Evolutionary conservation across 805 yeast genomes (phyloP).

Genomic region (Metschnikowia hibisci): DNA sequence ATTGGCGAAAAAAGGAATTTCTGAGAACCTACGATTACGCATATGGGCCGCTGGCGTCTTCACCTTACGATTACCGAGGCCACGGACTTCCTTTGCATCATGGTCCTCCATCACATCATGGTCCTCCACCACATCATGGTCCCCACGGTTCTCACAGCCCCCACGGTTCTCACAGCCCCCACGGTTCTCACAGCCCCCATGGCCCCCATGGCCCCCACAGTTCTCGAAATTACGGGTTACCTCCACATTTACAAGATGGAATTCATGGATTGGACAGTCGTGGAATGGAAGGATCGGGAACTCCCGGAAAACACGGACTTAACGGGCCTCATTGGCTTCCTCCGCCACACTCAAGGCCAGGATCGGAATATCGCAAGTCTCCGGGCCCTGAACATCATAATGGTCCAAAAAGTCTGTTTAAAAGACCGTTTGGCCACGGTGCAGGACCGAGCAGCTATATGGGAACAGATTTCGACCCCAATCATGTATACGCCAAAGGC

Average conservation of each 20-base stretch:
- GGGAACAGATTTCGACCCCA: neutral
- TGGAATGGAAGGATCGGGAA: neutral
- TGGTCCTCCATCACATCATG: no score
- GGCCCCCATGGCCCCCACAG: neutral
- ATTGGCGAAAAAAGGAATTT: neutral
- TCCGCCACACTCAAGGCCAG: no score
- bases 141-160: neutral
- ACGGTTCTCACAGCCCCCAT: neutral
- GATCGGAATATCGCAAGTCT: no score
- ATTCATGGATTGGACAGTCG: no score
- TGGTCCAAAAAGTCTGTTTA: neutral
- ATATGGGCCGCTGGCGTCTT: neutral
- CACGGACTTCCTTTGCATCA: neutral
- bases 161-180: neutral
- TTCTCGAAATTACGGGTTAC: neutral
- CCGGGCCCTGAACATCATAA: neutral
- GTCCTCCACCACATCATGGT: neutral
- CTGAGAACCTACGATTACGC: neutral
- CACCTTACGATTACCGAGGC: neutral
- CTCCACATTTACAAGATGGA: neutral
- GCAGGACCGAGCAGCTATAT: neutral
- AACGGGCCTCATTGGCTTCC: neutral
- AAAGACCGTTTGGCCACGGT: neutral
- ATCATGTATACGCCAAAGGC: neutral
- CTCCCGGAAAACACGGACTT: neutral